Percentiles rank a stretch among this genome's conserved stretches.
Evolutionary conservation across 139 green algal species (phyloP).

Genomic region (Chlorella vulgaris): DNA sequence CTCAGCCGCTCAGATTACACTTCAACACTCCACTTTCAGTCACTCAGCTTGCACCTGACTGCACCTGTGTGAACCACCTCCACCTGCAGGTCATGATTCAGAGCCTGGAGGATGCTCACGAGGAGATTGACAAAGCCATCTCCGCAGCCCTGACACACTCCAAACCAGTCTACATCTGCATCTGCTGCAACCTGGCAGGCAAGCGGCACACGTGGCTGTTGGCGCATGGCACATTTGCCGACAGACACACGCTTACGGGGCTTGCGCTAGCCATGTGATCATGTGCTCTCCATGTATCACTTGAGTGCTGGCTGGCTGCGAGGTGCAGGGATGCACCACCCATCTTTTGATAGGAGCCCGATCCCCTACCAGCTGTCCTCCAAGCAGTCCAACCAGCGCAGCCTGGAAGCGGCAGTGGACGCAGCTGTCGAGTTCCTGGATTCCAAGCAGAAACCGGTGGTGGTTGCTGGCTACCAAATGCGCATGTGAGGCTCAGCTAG

Average conservation of each 20-base stretch:
- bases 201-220: not conserved
- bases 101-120: constrained; percentile 62
- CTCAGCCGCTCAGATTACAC: too few relatives aligned
- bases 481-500: too few relatives aligned
- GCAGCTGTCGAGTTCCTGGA: constrained; percentile 57
- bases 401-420: constrained; percentile 69
- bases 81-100: constrained; percentile 38
- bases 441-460: constrained; percentile 64
- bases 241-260: too few relatives aligned
- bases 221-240: too few relatives aligned
- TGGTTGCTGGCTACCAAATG: constrained; percentile 59
- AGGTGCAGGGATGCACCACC: constrained; percentile 49
- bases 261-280: too few relatives aligned
- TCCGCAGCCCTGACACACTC: constrained; percentile 48
- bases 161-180: constrained; percentile 81
- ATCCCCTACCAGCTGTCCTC: constrained; percentile 53
- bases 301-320: too few relatives aligned
- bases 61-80: too few relatives aligned
- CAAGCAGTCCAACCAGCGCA: constrained; percentile 37
- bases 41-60: too few relatives aligned
- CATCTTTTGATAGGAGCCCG: constrained; percentile 49
- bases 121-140: constrained; percentile 75
- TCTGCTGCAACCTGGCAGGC: constrained; percentile 65
- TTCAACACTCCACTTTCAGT: too few relatives aligned
- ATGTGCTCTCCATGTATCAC: too few relatives aligned